Conservation (phyloP, 441 rosid genomes). For the Mallotus japonicus region DNA sequence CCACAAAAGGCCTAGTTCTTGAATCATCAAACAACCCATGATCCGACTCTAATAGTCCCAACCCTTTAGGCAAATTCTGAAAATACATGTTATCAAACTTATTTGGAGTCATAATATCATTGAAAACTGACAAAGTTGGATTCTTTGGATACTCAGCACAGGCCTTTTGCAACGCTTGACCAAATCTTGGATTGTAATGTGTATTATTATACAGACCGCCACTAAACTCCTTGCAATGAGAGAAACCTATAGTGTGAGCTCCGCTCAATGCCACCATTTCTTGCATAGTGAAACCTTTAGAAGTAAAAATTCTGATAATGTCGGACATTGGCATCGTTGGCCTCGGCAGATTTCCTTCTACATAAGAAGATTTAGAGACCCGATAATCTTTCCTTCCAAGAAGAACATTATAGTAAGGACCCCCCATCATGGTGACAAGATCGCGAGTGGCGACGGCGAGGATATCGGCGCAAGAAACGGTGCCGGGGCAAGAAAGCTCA, state of each 20-base stretch:
- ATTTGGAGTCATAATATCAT: conserved; percentile 63
- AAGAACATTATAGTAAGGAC: conserved; percentile 46
- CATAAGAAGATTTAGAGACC: conserved; percentile 38
- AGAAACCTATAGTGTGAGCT: conserved; percentile 77
- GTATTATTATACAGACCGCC: conserved; percentile 36
- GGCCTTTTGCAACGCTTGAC: conserved; percentile 38
- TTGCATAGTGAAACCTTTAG: conserved; percentile 40
- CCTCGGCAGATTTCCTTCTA: conserved; percentile 41
- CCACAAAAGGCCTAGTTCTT: conserved; percentile 48
- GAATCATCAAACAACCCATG: conserved; percentile 44
- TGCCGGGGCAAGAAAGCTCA: conserved; percentile 58
- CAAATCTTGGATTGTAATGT: conserved; percentile 32
- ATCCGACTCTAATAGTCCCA: conserved; percentile 56
- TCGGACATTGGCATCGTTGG: conserved; percentile 40
- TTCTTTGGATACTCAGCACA: conserved; percentile 54
- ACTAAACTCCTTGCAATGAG: conserved; percentile 71
- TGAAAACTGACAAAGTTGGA: conserved; percentile 57
- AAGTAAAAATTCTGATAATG: conserved; percentile 39
- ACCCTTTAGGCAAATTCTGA: conserved; percentile 51
- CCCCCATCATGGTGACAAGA: conserved; percentile 67
- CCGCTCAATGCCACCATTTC: conserved; percentile 70
- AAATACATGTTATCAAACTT: conserved; percentile 72
- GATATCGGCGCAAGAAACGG: conserved; percentile 70
- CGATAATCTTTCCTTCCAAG: conserved; percentile 61
- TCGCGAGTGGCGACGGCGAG: conserved; percentile 59